Base-by-base conservation (phyloP, 495 filamentous ascomycete genomes). In the Collariella sp. region DNA sequence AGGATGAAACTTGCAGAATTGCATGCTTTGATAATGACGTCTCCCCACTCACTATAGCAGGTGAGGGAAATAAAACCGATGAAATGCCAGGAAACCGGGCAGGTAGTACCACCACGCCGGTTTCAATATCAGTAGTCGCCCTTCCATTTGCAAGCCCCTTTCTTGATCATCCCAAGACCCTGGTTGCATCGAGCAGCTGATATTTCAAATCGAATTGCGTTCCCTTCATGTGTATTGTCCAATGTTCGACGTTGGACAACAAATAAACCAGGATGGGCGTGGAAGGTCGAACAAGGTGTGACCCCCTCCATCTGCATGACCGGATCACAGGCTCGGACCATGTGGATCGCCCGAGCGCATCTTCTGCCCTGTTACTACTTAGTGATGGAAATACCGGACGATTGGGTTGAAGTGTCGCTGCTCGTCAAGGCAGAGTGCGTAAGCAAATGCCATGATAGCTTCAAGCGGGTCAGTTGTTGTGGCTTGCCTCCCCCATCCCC, bases 291-390 rank as follows among this genome's bases (percentile, higher is more conserved):
- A 52, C 39, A 35, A 16, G 11, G n/a, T 24, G 49, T 38, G 20
- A 46, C 20, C 15, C 40, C 15, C 7, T 29, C 44, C 26, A 26
- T 50, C 2, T 31, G 35, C 36, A 50, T 39, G 46, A 31, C 23
- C 16, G 43, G 48, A 41, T 40, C 48, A 31, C 35, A 41, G 36
- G 48, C 36, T 41, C 36, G 18, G 23, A 6, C 35, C 35, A 40
- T 29, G 35, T 35, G 24, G 16, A 16, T 24, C 16, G 9, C 15
- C 10, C 18, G 26, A 12, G 26, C 47, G 54, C 47, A 46, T 41
- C 47, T 50, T 46, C 54, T 40, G 54, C 23, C 47, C 4, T 38
- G 22, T 41, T 19, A 23, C 12, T 33, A 20, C 54, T 55, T 56
- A 39, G 46, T 46, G n/a, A 35, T 33, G 10, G 26, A 49, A 31